Percentiles rank a stretch among this genome's conserved stretches.
These are phyloP conservation scores for Debaryomyces sp. DNA, from an alignment of 1,139 yeast genomes.

Conservation along the genomic window DNA sequence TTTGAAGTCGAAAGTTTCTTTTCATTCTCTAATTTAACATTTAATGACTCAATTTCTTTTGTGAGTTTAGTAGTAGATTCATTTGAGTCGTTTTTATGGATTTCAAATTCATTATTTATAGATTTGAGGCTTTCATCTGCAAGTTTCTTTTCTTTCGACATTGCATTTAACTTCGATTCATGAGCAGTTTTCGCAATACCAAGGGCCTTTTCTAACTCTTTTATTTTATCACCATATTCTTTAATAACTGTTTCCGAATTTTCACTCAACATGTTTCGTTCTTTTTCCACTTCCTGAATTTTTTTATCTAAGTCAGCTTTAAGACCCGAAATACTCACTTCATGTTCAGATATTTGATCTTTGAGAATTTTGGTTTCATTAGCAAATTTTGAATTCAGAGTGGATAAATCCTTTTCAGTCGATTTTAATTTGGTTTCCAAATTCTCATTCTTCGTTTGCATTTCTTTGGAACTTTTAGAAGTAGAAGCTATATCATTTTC, in stretches of 20 bases:
- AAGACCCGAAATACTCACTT: slow-evolving; percentile 13
- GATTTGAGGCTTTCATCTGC: neutral
- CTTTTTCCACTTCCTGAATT: slow-evolving; percentile 50
- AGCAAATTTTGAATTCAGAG: slow-evolving; percentile 1
- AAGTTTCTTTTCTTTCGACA: slow-evolving; percentile 11
- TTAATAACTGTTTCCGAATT: slow-evolving; percentile 52
- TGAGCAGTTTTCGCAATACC: slow-evolving; percentile 14
- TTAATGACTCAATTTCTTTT: slow-evolving; percentile 6
- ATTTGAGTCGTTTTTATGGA: neutral
- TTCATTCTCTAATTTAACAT: neutral
- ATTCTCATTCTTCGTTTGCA: slow-evolving; percentile 7
- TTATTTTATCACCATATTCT: slow-evolving; percentile 53
- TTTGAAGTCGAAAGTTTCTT: slow-evolving; percentile 1
- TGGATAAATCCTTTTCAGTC: slow-evolving; percentile 5
- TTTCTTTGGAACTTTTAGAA: slow-evolving; percentile 9
- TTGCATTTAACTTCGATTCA: slow-evolving; percentile 11
- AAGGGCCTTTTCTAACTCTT: slow-evolving; percentile 23
- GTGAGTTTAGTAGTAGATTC: slow-evolving; percentile 1
- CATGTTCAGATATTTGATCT: slow-evolving; percentile 12
- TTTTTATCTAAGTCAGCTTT: slow-evolving; percentile 31
- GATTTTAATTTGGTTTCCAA: slow-evolving; percentile 3
- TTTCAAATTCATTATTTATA: neutral
- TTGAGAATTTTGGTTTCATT: slow-evolving; percentile 12
- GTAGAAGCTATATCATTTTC: slow-evolving; percentile 11
- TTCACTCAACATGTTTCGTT: slow-evolving; percentile 48